Percentiles rank a stretch among this genome's conserved stretches.
Conservation (phyloP, 768 basidiomycete species). For the Leccinum obscurum region DNA sequence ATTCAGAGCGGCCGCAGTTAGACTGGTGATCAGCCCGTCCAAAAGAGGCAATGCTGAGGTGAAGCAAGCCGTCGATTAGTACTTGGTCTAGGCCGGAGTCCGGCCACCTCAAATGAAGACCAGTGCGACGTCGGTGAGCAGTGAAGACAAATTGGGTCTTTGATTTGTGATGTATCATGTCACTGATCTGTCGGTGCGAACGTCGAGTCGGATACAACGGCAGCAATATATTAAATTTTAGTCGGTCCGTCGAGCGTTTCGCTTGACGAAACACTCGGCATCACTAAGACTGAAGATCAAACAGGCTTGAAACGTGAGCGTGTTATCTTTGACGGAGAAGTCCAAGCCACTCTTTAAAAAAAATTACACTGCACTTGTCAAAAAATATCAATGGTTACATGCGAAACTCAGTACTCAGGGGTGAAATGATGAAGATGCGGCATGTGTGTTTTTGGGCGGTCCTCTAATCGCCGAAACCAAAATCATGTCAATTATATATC, state of each 20-base stretch:
- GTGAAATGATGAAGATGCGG: not conserved
- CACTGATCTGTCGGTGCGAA: not conserved
- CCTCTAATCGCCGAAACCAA: not conserved
- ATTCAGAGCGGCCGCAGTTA: not conserved
- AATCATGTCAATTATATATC: not conserved
- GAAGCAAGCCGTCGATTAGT: no score
- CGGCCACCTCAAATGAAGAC: not conserved
- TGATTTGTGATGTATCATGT: not conserved
- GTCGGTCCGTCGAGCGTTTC: not conserved
- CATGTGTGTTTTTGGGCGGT: not conserved
- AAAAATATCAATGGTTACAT: constrained; percentile 3
- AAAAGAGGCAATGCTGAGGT: no score
- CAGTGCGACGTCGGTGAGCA: not conserved
- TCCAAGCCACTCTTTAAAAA: not conserved
- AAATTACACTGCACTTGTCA: not conserved
- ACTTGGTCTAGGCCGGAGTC: not conserved
- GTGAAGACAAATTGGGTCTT: not conserved
- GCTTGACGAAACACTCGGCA: not conserved
- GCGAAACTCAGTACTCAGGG: constrained; percentile 2
- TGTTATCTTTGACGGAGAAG: not conserved
- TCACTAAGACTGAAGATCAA: not conserved
- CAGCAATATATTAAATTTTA: not conserved
- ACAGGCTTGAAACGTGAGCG: not conserved
- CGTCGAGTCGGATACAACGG: not conserved
- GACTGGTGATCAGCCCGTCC: no score